These are phyloP conservation scores for Colletotrichum tamarilloi DNA, from an alignment of 2,329 filamentous ascomycete genomes.

Conservation along the genomic window DNA sequence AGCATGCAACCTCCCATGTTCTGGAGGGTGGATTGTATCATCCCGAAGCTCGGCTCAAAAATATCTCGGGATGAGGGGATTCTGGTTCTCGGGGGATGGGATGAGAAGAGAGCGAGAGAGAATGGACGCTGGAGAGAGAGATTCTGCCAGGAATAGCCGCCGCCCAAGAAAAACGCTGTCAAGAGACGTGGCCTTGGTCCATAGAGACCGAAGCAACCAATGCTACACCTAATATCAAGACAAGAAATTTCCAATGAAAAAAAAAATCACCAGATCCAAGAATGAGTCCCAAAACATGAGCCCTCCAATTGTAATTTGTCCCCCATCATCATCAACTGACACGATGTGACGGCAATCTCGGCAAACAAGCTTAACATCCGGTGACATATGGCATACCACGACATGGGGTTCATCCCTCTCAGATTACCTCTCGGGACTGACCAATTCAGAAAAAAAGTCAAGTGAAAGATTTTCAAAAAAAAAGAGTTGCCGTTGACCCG, in stretches of 20 bases:
- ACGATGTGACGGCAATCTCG: conserved; percentile 4
- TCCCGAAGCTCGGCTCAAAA: conserved; percentile 26
- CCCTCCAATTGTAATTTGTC: too few relatives aligned
- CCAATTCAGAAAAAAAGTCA: not conserved
- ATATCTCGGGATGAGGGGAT: conserved; percentile 5
- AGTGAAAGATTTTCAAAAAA: not conserved
- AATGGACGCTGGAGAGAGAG: not conserved
- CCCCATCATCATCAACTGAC: not conserved
- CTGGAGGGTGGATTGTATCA: conserved; percentile 23
- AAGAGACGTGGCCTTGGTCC: conserved; percentile 16
- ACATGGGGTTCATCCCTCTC: not conserved
- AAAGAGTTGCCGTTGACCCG: not conserved
- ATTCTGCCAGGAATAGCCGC: conserved; percentile 6
- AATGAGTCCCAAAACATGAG: too few relatives aligned
- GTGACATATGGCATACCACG: not conserved
- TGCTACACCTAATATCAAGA: conserved; percentile 34
- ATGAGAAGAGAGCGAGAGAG: not conserved
- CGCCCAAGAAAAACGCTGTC: conserved; percentile 2
- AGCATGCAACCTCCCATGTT: not conserved
- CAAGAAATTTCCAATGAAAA: not conserved
- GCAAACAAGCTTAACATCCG: conserved; percentile 6
- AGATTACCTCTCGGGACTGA: not conserved
- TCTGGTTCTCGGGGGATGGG: not conserved
- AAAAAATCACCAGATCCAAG: not conserved
- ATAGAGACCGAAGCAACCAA: conserved; percentile 16